Base-by-base conservation (phyloP, 805 yeast species). In the Metschnikowia koreensis region DNA sequence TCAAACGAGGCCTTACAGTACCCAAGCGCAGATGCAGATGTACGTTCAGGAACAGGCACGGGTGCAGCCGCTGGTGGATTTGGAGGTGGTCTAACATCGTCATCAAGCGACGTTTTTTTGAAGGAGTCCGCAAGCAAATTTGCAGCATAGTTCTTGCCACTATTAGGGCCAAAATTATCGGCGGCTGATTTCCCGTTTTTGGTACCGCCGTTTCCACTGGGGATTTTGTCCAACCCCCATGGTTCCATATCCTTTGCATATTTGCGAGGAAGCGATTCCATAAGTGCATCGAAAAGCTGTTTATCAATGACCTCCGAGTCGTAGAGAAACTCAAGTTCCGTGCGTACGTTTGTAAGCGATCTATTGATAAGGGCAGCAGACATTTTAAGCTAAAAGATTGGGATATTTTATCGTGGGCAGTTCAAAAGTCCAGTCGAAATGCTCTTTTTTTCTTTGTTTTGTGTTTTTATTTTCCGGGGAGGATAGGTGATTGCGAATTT, bases 311-410 rank as follows among this genome's bases (percentile, higher is more conserved):
- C 94, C 45, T 82, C 82, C 1, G 92, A 84, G 58, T 89, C 96
- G 41, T 69, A 72, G 31, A 91, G 73, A 63, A 89, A 90, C 66
- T 89, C 96, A 41, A 91, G 79, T 65, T 91, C 96, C 67, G 88
- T 81, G 70, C 84, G 71, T 55, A 90, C 73, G 6, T 86, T 86
- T 1, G 91, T 81, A 55, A 90, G 72, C 4, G 96, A 87, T 60
- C 96, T 83, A 72, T 89, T 89, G 55, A 88, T 81, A 46, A 81
- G 73, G 1, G 93, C 84, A 15, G 82, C 69, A 11, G 77, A 71
- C 79, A 70, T 74, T 13, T 26, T 4, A 40, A 31, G 8, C 36
- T 7, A 16, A 41, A 39, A n/a, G n/a, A n/a, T n/a, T n/a, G n/a
- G n/a, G n/a, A n/a, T n/a, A n/a, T n/a, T n/a, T n/a, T n/a, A 10